Conservation (phyloP, 2,329 filamentous ascomycete genomes). For the Cercospora beticola region DNA sequence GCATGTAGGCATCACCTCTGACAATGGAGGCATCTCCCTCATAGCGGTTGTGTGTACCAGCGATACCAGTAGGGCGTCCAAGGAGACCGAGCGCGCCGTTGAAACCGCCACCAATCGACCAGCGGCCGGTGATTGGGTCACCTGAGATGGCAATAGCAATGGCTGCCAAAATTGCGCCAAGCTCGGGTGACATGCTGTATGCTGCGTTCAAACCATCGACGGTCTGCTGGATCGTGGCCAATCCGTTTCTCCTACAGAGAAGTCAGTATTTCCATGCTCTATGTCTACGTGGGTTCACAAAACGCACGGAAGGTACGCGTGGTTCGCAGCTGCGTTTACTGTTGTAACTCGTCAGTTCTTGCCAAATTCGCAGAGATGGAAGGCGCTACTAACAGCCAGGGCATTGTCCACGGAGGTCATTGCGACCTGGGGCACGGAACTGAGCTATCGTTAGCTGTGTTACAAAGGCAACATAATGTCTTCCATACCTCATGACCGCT, state of each 20-base stretch:
- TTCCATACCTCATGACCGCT: conserved; percentile 27
- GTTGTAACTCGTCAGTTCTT: too few species aligned
- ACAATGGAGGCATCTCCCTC: conserved; percentile 37
- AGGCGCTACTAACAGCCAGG: conserved; percentile 2
- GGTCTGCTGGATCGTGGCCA: conserved; percentile 30
- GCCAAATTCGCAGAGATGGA: too few species aligned
- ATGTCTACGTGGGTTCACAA: too few species aligned
- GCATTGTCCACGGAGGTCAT: conserved; percentile 7
- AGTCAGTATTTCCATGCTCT: too few species aligned
- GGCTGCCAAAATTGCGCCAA: conserved; percentile 16
- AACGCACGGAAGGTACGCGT: too few species aligned
- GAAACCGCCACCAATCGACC: conserved; percentile 25
- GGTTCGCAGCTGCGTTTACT: too few species aligned
- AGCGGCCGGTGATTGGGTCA: conserved; percentile 22
- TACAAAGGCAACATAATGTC: background rate
- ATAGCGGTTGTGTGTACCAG: conserved; percentile 38
- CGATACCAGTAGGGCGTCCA: conserved; percentile 18
- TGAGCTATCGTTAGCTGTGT: background rate
- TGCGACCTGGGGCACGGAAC: conserved; percentile 31
- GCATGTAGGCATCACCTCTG: conserved; percentile 35
- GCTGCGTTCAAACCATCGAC: conserved; percentile 16
- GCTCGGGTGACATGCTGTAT: conserved; percentile 34
- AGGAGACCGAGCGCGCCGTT: conserved; percentile 10
- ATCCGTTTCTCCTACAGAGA: conserved; percentile 32
- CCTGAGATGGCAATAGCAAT: conserved; percentile 24